A percentile compares a stretch with the other conserved stretches of the same genome.
phyloP scores from a whole-genome alignment of 176 grass and related monocot genomes.

The Phoenix dactylifera region DNA sequence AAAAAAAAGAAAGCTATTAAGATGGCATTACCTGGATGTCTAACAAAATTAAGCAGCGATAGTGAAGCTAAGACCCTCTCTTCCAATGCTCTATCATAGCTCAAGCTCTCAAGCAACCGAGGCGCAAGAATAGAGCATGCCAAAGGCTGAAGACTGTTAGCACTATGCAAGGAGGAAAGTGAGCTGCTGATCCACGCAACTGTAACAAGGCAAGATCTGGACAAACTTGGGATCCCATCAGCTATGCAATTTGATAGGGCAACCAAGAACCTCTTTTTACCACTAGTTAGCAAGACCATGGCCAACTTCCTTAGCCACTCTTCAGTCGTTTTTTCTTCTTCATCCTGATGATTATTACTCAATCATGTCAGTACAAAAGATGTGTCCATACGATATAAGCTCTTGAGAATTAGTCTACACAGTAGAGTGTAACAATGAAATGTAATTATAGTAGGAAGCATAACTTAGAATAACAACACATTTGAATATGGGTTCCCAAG shows the following conservation, averaged over 20 bases:
- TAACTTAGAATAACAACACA: too few species aligned
- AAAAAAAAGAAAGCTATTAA: too few species aligned
- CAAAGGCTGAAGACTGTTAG: slow-evolving; percentile 48
- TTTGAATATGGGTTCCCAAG: too few species aligned
- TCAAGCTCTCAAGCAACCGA: slow-evolving; percentile 57
- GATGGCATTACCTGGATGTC: slow-evolving; percentile 61
- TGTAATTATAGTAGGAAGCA: too few species aligned
- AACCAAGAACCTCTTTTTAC: slow-evolving; percentile 48
- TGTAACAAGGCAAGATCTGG: slow-evolving; percentile 59
- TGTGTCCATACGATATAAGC: background rate
- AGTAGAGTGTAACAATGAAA: too few species aligned
- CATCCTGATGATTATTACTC: slow-evolving; percentile 43
- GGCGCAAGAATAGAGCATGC: slow-evolving; percentile 53
- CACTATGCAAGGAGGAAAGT: slow-evolving; percentile 38
- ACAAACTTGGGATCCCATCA: slow-evolving; percentile 43
- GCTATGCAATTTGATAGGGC: slow-evolving; percentile 76
- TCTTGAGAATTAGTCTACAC: too few species aligned
- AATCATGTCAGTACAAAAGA: slow-evolving; percentile 2
- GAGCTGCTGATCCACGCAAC: slow-evolving; percentile 75
- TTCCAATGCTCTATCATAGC: slow-evolving; percentile 68
- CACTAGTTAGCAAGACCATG: slow-evolving; percentile 48
- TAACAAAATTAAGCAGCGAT: slow-evolving; percentile 70
- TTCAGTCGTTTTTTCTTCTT: slow-evolving; percentile 61
- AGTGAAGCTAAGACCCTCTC: slow-evolving; percentile 83
- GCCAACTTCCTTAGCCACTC: slow-evolving; percentile 64